These are phyloP conservation scores for Trametes gibbosa DNA, from an alignment of 768 basidiomycete species.

Conservation along the genomic window DNA sequence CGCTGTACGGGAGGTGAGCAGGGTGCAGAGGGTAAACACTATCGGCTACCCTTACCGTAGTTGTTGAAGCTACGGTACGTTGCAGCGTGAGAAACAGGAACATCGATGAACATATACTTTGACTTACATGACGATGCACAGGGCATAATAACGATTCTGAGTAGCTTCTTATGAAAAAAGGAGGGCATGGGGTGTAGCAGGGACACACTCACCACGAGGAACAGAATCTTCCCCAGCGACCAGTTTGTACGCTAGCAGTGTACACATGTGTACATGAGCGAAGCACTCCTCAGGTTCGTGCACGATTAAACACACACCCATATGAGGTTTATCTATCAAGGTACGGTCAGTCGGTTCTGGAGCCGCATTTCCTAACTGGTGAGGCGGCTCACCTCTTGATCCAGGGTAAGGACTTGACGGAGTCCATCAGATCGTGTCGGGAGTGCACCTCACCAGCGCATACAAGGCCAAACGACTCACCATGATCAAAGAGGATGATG, in stretches of 20 bases:
- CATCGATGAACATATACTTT: neutral
- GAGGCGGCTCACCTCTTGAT: slow-evolving; percentile 44
- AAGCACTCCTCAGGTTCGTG: neutral
- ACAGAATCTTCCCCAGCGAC: slow-evolving; percentile 53
- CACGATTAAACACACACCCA: slow-evolving; percentile 40
- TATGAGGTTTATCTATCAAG: slow-evolving; percentile 45
- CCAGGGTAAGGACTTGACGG: slow-evolving; percentile 47
- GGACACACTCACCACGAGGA: slow-evolving; percentile 44
- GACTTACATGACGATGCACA: slow-evolving; percentile 50
- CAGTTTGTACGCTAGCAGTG: slow-evolving; percentile 49
- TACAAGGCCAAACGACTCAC: slow-evolving; percentile 33
- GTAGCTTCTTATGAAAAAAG: neutral
- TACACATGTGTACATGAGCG: neutral
- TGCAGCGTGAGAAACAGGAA: neutral
- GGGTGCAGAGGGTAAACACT: neutral
- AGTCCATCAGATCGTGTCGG: neutral
- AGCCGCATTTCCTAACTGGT: too few species aligned
- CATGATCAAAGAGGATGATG: slow-evolving; percentile 54
- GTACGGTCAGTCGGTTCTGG: neutral
- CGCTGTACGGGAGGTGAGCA: slow-evolving; percentile 25
- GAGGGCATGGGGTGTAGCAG: neutral
- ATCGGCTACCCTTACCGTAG: slow-evolving; percentile 39
- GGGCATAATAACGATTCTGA: slow-evolving; percentile 59
- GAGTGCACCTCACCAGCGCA: neutral
- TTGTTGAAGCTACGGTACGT: slow-evolving; percentile 49